Evolutionary conservation across 495 filamentous ascomycete species (phyloP).

Genomic region (Cercophora sp.): DNA sequence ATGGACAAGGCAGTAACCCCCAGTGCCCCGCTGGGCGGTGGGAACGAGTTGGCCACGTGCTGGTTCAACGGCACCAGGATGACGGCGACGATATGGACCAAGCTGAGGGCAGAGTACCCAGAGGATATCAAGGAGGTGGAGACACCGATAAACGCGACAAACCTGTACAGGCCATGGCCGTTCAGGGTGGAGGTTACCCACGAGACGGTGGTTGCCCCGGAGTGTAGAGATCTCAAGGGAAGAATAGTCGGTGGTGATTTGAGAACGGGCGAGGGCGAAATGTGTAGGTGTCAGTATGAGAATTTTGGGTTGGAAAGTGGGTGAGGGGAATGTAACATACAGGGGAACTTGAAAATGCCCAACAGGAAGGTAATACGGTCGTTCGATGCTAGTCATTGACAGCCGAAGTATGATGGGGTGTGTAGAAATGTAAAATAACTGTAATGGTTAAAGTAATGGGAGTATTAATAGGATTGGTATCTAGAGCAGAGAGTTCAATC

Average conservation of each 20-base stretch:
- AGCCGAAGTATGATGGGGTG: too few species aligned
- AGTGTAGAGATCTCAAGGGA: conserved; percentile 24
- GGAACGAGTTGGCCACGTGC: conserved; percentile 33
- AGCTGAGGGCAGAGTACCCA: conserved; percentile 39
- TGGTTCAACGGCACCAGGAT: conserved; percentile 49
- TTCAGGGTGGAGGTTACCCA: conserved; percentile 47
- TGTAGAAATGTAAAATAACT: too few species aligned
- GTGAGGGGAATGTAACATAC: neutral
- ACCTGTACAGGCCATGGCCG: conserved; percentile 38
- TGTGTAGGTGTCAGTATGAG: conserved; percentile 22
- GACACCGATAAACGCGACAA: conserved; percentile 6
- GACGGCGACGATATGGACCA: conserved; percentile 51
- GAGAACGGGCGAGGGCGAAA: neutral
- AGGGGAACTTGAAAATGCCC: neutral
- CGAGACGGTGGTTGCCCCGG: conserved; percentile 36
- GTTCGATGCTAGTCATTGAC: too few species aligned
- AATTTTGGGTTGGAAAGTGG: conserved; percentile 20
- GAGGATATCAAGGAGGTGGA: conserved; percentile 7
- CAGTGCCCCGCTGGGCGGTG: neutral
- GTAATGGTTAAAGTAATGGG: too few species aligned
- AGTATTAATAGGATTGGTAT: too few species aligned
- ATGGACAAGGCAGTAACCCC: conserved; percentile 45
- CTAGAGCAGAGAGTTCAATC: too few species aligned
- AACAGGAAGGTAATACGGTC: neutral
- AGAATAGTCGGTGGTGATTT: neutral